These are phyloP conservation scores for Nepenthes mirabilis DNA, from an alignment of 148 eudicot species.

Conservation along the genomic window DNA sequence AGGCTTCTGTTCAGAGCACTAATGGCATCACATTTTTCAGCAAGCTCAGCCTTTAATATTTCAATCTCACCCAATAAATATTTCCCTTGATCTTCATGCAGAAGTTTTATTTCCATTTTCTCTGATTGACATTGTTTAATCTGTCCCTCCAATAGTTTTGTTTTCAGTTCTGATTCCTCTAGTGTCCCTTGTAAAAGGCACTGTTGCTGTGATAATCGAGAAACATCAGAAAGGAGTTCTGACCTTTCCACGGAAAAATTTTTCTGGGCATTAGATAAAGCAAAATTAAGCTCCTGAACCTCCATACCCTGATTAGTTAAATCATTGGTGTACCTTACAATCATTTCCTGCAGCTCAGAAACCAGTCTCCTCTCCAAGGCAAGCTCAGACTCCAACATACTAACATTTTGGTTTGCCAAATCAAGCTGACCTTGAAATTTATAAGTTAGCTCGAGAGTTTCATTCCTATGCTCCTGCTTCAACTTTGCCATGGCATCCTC, in stretches of 20 bases:
- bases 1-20: constrained; percentile 41
- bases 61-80: constrained; percentile 26
- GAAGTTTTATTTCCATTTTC: constrained; percentile 19
- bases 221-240: constrained; percentile 27
- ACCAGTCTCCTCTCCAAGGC: constrained; percentile 29
- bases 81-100: constrained; percentile 28
- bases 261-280: constrained; percentile 23
- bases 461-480: constrained; percentile 14
- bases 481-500: constrained; percentile 19
- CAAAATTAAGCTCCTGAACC: constrained; percentile 34
- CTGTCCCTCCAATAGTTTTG: constrained; percentile 23
- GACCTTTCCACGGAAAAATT: constrained; percentile 28
- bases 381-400: constrained; percentile 30
- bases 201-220: constrained; percentile 26
- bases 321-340: constrained; percentile 18
- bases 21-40: constrained; percentile 16
- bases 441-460: constrained; percentile 13
- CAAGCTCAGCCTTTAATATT: constrained; percentile 21
- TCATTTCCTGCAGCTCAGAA: constrained; percentile 36
- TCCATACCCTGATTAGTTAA: constrained; percentile 22
- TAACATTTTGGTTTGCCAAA: constrained; percentile 18
- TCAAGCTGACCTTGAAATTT: constrained; percentile 28
- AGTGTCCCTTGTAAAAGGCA: constrained; percentile 17
- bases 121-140: constrained; percentile 22
- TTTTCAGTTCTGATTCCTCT: constrained; percentile 22